Evolutionary conservation across 768 basidiomycete species (phyloP).

Genomic region (Mycena pura): DNA sequence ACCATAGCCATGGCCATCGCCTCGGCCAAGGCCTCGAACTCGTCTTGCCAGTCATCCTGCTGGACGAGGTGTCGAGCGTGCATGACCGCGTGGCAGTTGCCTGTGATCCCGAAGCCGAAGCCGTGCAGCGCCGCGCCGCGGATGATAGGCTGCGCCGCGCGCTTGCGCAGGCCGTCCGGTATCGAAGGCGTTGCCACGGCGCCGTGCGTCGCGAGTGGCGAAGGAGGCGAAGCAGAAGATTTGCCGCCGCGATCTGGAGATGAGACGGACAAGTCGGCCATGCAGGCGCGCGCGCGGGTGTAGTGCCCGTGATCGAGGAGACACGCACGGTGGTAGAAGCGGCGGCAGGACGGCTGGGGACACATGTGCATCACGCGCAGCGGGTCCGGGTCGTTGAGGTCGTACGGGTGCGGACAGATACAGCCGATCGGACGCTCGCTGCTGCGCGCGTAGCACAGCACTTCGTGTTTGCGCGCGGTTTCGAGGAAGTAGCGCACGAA

Average conservation of each 20-base stretch:
- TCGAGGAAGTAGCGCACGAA: conserved; percentile 7
- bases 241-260: conserved; percentile 1
- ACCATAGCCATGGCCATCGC: no score
- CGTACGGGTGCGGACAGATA: conserved; percentile 14
- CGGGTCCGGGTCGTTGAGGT: neutral
- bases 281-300: neutral
- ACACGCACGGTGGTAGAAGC: conserved; percentile 15
- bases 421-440: neutral
- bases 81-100: conserved; percentile 8
- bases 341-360: conserved; percentile 10
- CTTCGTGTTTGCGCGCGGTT: neutral
- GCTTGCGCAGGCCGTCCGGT: neutral
- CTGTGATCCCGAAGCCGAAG: neutral
- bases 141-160: conserved; percentile 21
- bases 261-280: neutral
- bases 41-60: neutral
- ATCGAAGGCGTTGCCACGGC: neutral
- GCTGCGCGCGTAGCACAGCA: neutral
- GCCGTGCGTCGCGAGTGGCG: neutral
- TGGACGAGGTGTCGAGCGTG: neutral
- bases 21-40: neutral
- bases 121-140: conserved; percentile 16
- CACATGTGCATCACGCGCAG: conserved; percentile 20
- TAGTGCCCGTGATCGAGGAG: conserved; percentile 9
- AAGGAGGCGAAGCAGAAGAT: neutral